phyloP scores from a whole-genome alignment of 768 basidiomycete genomes.

The Daedalea quercina region DNA sequence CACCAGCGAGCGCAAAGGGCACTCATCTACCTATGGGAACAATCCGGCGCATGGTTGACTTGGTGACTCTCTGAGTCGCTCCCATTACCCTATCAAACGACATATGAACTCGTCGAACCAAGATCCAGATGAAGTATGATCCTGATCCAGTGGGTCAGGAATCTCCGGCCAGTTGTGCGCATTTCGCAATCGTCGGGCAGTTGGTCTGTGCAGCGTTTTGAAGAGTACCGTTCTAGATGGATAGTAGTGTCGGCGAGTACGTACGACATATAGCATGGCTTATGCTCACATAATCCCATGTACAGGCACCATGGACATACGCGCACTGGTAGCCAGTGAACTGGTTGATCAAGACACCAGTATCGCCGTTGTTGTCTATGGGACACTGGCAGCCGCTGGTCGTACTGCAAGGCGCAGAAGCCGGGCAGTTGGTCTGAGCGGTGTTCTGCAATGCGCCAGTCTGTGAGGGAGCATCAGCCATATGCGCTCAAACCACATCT shows the following conservation, averaged over 20 bases:
- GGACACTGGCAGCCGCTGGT: conserved; percentile 13
- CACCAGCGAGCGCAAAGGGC: too few species aligned
- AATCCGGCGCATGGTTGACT: too few species aligned
- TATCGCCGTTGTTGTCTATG: conserved; percentile 10
- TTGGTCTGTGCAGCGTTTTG: conserved; percentile 8
- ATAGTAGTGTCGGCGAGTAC: background rate
- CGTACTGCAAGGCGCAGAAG: conserved; percentile 8
- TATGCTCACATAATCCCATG: conserved; percentile 16
- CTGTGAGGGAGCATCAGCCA: conserved; percentile 1
- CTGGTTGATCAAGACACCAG: conserved; percentile 17
- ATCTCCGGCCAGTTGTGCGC: background rate
- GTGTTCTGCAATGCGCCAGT: conserved; percentile 12
- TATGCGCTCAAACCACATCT: too few species aligned
- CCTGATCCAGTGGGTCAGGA: too few species aligned
- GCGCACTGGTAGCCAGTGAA: conserved; percentile 20
- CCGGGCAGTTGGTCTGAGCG: conserved; percentile 15
- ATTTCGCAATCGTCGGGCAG: conserved; percentile 2
- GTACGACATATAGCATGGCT: background rate
- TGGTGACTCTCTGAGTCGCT: too few species aligned
- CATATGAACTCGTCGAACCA: too few species aligned
- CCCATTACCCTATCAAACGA: too few species aligned
- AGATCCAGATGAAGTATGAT: too few species aligned
- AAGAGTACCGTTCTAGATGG: conserved; percentile 4
- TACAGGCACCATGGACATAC: conserved; percentile 13
- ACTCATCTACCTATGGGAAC: too few species aligned